Evolutionary conservation across 2,329 filamentous ascomycete genomes (phyloP), one percentile per base, ranked within the genome.

Genomic region (Ceratocystis huliohia): DNA sequence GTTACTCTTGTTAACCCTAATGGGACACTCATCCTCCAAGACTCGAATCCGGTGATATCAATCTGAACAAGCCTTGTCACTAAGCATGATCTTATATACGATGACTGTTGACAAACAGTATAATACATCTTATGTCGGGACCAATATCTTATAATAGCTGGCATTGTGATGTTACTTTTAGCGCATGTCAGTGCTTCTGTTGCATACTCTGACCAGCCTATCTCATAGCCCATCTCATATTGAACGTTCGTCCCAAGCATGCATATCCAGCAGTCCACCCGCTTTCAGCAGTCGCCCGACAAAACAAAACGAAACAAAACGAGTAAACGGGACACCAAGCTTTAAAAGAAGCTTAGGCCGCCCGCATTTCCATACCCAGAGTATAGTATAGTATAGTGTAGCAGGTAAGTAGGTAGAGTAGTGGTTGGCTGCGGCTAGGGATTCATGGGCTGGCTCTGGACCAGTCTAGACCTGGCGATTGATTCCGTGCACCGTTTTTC

Each of bases 401-500:
- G 56, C 13, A 59, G 28, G 4, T 4, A n/a, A 41, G 37, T 41
- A 41, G 37, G 13, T 15, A 41, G 37, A 41, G 37, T 41, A 41
- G 37, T 41, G 37, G 37, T 41, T 37, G 17, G 56, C 22, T 37
- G 56, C 56, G 56, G 56, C 56, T 59, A 59, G 56, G 56, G 56
- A 59, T 59, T 59, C n/a, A 20, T 59, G 33, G 56, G 13, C 56
- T 48, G 56, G 64, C 56, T 65, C 56, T 65, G 64, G 64, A 57
- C 56, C 28, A 57, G 53, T 65, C 64, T 65, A 65, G 64, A 65
- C 64, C 64, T 65, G 56, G 64, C 64, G 64, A 65, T 65, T 65
- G 56, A 59, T 59, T 59, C 56, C 56, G 56, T 59, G 56, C 56
- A 59, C 57, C 64, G 44, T 48, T 46, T 46, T 45, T 10, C 6